Percentiles rank a stretch among this genome's conserved stretches.
These are phyloP conservation scores for Calonectria leucothoes DNA, from an alignment of 2,329 filamentous ascomycete genomes.

Conservation along the genomic window DNA sequence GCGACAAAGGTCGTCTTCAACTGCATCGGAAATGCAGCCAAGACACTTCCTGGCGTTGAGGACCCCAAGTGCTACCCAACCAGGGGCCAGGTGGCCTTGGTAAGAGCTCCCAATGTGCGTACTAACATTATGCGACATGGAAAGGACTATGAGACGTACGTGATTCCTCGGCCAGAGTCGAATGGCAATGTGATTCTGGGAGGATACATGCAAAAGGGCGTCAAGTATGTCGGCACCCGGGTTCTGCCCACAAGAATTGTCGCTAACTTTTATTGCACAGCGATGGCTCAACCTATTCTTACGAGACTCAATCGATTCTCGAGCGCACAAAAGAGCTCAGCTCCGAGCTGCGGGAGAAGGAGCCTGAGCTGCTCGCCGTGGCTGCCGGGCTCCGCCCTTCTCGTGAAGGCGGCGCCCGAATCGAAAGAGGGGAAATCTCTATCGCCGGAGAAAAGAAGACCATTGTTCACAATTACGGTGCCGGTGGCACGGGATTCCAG, in stretches of 20 bases:
- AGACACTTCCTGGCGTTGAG: constrained; percentile 48
- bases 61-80: constrained; percentile 55
- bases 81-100: constrained; percentile 52
- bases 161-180: constrained; percentile 52
- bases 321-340: constrained; percentile 47
- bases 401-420: constrained; percentile 54
- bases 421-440: constrained; percentile 53
- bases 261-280: constrained; percentile 24
- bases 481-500: constrained; percentile 58
- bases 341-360: constrained; percentile 39
- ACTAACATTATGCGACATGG: constrained; percentile 54
- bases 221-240: constrained; percentile 35
- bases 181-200: constrained; percentile 50
- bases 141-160: constrained; percentile 53
- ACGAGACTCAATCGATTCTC: constrained; percentile 53
- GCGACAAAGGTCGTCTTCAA: constrained; percentile 48
- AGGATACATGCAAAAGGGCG: constrained; percentile 53
- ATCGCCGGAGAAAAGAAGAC: constrained; percentile 38
- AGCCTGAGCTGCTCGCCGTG: constrained; percentile 46
- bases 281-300: constrained; percentile 48
- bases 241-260: not conserved
- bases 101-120: constrained; percentile 45
- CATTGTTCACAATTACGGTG: constrained; percentile 58
- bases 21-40: constrained; percentile 50
- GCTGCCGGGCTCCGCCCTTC: constrained; percentile 50